These are phyloP conservation scores for Syzygium aqueum DNA, from an alignment of 345 rosid genomes.

Conservation along the genomic window DNA sequence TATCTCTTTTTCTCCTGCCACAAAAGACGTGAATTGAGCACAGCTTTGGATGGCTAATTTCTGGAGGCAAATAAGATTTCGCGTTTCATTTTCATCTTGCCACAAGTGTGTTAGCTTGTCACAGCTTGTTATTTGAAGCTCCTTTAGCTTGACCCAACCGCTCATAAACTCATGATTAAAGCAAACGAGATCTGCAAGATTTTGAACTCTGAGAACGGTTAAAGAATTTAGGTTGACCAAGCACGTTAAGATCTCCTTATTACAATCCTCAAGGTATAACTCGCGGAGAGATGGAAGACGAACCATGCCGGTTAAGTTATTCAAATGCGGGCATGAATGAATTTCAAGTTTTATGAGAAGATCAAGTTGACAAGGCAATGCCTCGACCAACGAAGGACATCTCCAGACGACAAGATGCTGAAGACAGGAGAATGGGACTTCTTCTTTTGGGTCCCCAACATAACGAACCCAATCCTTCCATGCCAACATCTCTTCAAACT, in stretches of 20 bases:
- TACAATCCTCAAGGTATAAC: background rate
- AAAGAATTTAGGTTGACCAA: background rate
- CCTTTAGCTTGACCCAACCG: background rate
- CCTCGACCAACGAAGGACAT: background rate
- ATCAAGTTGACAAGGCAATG: background rate
- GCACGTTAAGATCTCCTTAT: background rate
- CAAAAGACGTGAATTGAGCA: background rate
- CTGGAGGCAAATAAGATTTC: background rate
- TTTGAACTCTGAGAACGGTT: fast-evolving
- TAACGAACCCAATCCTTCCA: background rate
- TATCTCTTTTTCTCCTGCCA: background rate
- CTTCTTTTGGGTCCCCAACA: background rate
- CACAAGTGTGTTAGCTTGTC: background rate
- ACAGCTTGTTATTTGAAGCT: background rate
- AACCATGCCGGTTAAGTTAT: too few relatives aligned
- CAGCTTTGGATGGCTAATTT: background rate
- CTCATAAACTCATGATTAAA: background rate
- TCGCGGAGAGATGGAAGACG: background rate
- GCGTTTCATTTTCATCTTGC: background rate
- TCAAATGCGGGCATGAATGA: background rate
- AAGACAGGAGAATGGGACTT: background rate
- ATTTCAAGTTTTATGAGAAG: background rate
- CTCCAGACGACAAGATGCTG: background rate
- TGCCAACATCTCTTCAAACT: background rate
- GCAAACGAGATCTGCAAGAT: background rate